Evolutionary conservation across 768 basidiomycete species (phyloP).

Genomic region (Chiua virens): DNA sequence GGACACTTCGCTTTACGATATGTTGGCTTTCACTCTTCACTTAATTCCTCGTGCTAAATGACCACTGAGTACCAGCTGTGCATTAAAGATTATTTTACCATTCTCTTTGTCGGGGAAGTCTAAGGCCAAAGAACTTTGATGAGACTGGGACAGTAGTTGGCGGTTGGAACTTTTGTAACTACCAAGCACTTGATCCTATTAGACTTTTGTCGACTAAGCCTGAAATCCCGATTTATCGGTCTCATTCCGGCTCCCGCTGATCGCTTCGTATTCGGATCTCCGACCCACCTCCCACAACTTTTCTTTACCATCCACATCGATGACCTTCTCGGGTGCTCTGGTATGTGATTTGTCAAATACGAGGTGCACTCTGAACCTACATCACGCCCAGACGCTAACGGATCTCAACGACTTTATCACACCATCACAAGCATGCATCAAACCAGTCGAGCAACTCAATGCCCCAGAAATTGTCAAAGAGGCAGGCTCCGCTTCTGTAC

Average conservation of each 20-base stretch:
- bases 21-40: conserved; percentile 76
- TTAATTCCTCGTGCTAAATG: conserved; percentile 39
- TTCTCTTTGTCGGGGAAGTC: too few species aligned
- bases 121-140: too few species aligned
- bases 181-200: too few species aligned
- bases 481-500: conserved; percentile 45
- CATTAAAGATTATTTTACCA: too few species aligned
- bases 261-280: neutral
- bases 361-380: conserved; percentile 3
- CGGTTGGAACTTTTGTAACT: too few species aligned
- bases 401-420: conserved; percentile 98
- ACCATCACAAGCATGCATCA: conserved; percentile 96
- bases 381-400: conserved; percentile 66
- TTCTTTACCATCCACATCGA: conserved; percentile 27
- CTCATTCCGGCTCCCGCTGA: too few species aligned
- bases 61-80: too few species aligned
- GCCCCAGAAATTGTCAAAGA: conserved; percentile 39
- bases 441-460: conserved; percentile 73
- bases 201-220: too few species aligned
- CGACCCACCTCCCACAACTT: too few species aligned
- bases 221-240: neutral
- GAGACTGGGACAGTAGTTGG: too few species aligned
- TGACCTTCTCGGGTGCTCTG: conserved; percentile 88
- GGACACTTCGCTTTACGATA: conserved; percentile 55
- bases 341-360: conserved; percentile 39